Evolutionary conservation across 805 yeast genomes (phyloP).

Genomic region (Blastobotrys robertii): DNA sequence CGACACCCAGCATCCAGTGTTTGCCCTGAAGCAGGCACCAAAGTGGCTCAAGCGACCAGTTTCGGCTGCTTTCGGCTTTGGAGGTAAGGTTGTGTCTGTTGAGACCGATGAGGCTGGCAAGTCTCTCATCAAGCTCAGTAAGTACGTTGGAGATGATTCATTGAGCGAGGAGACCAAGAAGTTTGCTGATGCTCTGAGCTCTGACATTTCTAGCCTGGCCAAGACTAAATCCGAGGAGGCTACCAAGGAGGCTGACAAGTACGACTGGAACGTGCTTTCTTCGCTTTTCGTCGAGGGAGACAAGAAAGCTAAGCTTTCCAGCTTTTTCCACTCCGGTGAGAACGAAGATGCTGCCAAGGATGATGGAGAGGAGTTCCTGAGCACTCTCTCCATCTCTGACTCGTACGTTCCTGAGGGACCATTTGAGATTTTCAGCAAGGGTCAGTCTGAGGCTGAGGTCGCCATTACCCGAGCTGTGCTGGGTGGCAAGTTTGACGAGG

Average conservation of each 20-base stretch:
- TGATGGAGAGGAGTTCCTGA: slow-evolving; percentile 17
- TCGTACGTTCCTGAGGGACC: slow-evolving; percentile 23
- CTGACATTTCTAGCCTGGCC: slow-evolving; percentile 14
- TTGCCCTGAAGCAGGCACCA: slow-evolving; percentile 73
- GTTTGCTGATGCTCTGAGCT: slow-evolving; percentile 48
- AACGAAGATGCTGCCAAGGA: slow-evolving; percentile 9
- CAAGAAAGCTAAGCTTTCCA: slow-evolving; percentile 15
- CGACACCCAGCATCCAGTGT: slow-evolving; percentile 45
- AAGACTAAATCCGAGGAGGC: slow-evolving; percentile 11
- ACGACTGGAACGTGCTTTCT: slow-evolving; percentile 30
- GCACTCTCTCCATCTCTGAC: slow-evolving; percentile 19
- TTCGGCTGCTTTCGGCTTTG: slow-evolving; percentile 82
- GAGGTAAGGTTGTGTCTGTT: slow-evolving; percentile 71
- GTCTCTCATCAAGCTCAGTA: slow-evolving; percentile 33
- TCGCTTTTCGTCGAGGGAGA: slow-evolving; percentile 27
- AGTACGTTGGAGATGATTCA: slow-evolving; percentile 32
- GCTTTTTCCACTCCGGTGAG: slow-evolving; percentile 15
- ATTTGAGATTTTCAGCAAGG: slow-evolving; percentile 22
- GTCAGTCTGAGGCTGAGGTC: slow-evolving; percentile 34
- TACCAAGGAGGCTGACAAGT: slow-evolving; percentile 16
- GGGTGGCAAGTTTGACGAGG: slow-evolving; percentile 51
- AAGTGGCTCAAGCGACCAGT: slow-evolving; percentile 71
- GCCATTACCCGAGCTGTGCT: slow-evolving; percentile 44
- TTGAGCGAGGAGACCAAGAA: slow-evolving; percentile 28
- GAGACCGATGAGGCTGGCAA: slow-evolving; percentile 33